Base-by-base conservation (phyloP, 495 filamentous ascomycete genomes). In the Penicillium ochrochloron region DNA sequence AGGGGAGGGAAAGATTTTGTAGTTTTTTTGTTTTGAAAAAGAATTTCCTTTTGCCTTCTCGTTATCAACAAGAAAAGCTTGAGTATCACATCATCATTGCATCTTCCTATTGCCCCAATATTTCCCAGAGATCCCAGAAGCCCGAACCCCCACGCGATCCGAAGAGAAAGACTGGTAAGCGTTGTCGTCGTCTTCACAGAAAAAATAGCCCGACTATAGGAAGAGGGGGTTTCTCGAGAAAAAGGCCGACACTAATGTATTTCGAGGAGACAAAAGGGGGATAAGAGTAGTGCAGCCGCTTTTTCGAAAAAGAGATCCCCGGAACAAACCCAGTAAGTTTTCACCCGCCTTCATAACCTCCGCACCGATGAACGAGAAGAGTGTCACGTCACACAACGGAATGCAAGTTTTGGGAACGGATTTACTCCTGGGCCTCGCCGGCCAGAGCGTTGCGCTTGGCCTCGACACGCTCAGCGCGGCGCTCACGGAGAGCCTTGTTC, bases 401-500 rank as follows among this genome's bases (percentile, higher is more conserved):
- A 73, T 66, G 59, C 59, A 55, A 71, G 66, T 69, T 68, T 69
- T 72, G 42, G 46, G 63, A 62, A 60, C 66, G 72, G 64, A 76
- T 77, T 76, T 82, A 82, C 76, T 95, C 90, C 78, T 92, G 87
- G 60, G 81, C 85, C 75, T 90, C 94, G 66, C 84, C 92, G 59
- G 89, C 75, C 75, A 95, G 76, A 73, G 90, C 91, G 71, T 87
- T 89, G 81, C 92, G 88, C 95, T 99, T 99, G 78, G 89, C 87
- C 77, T 85, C 80, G 76, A 90, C 83, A 79, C 95, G 90, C 84
- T 94, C 91, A 78, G 87, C 83, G 85, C 92, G 94, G 83, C 95
- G 88, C 90, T 97, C 96, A 84, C 95, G 92, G 66, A 94, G 94
- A 72, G 95, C 95, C 93, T 97, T 97, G 89, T 92, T 97, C 92